A percentile compares a stretch with the other conserved stretches of the same genome.
Conservation (phyloP, 129 eudicot genomes). For the Ambrosia trifida region DNA sequence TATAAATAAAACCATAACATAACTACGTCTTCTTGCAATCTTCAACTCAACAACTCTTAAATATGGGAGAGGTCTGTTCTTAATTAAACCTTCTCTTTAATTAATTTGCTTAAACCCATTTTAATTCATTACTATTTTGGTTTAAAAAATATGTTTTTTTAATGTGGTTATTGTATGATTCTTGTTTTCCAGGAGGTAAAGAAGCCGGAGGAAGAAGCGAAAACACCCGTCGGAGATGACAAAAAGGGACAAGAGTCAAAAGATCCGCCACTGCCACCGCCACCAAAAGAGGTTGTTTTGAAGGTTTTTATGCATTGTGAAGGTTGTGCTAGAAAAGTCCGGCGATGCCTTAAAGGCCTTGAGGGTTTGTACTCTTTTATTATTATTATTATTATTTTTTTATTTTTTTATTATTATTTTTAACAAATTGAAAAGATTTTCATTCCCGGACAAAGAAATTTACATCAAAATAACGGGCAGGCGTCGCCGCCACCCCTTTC, state of each 20-base stretch:
- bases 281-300: constrained; percentile 65
- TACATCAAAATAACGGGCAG: too few relatives aligned
- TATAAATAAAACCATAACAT: constrained; percentile 25
- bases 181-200: constrained; percentile 29
- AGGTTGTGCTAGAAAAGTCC: constrained; percentile 85
- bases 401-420: too few relatives aligned
- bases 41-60: not conserved
- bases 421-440: too few relatives aligned
- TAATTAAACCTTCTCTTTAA: constrained; percentile 4
- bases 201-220: constrained; percentile 27
- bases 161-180: not conserved
- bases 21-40: not conserved
- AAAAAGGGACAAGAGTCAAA: constrained; percentile 30
- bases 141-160: not conserved
- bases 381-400: not conserved
- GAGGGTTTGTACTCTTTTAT: constrained; percentile 37
- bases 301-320: constrained; percentile 86
- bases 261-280: constrained; percentile 35
- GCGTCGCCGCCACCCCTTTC: too few relatives aligned
- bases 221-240: constrained; percentile 38
- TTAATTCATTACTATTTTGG: not conserved
- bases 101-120: not conserved
- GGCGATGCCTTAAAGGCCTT: constrained; percentile 73
- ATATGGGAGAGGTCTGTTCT: constrained; percentile 42
- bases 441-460: too few relatives aligned